These are phyloP conservation scores for Mortierella alpina DNA, from an alignment of 192 early-diverging fungal genomes.

Conservation along the genomic window DNA sequence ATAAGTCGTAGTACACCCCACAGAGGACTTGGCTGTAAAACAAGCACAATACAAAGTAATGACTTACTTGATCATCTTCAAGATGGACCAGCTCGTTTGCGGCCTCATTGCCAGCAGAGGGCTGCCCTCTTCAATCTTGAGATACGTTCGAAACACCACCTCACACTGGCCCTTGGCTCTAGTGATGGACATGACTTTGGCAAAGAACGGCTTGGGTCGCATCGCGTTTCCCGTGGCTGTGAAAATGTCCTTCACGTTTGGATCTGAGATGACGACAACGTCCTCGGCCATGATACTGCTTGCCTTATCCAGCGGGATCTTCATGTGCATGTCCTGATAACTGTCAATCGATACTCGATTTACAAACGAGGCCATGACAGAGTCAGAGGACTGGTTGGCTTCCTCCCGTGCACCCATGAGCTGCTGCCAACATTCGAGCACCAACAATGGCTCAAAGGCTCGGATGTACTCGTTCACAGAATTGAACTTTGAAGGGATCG, in stretches of 20 bases:
- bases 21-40: neutral
- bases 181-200: slow-evolving; percentile 62
- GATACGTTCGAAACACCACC: slow-evolving; percentile 59
- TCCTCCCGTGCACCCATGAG: slow-evolving; percentile 79
- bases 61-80: slow-evolving; percentile 59
- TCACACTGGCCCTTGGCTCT: slow-evolving; percentile 58
- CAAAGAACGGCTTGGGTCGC: slow-evolving; percentile 57
- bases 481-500: slow-evolving; percentile 72
- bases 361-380: slow-evolving; percentile 54
- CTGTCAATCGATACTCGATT: slow-evolving; percentile 75
- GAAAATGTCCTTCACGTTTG: slow-evolving; percentile 47
- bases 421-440: slow-evolving; percentile 90
- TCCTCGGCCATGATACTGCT: slow-evolving; percentile 71
- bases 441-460: slow-evolving; percentile 83
- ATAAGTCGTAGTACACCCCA: neutral
- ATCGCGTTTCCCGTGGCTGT: slow-evolving; percentile 13
- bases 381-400: slow-evolving; percentile 58
- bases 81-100: slow-evolving; percentile 54
- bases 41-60: neutral
- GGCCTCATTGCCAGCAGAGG: slow-evolving; percentile 58
- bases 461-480: slow-evolving; percentile 67
- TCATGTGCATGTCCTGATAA: slow-evolving; percentile 79
- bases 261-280: slow-evolving; percentile 69
- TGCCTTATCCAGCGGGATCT: slow-evolving; percentile 28
- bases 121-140: slow-evolving; percentile 55